Base-by-base conservation (phyloP, 306 rosid genomes). In the Parietaria judaica region DNA sequence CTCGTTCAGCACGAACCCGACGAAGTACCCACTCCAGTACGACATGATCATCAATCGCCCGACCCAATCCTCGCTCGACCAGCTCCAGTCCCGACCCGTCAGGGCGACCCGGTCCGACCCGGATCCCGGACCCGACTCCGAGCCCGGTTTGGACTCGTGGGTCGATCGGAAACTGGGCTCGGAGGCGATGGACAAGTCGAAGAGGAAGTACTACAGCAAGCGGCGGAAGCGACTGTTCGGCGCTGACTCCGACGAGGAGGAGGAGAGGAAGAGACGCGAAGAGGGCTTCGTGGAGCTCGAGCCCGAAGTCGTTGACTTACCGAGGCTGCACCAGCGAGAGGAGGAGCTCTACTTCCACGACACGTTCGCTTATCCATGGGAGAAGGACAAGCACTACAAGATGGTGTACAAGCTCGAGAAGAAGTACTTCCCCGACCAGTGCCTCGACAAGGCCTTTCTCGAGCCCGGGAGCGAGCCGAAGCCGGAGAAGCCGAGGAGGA, bases 351-450 rank as follows among this genome's bases (percentile, higher is more conserved):
- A 76, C 70, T 88, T 91, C 58, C 80, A 88, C 35, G 96, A 91
- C 46, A 62, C 96, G 0, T 82, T 91, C 51, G 50, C 81, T 0
- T 88, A 85, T 67, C 98, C 98, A 0, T 91, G 98, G 98, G 98
- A 91, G 77, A 91, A 91, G 72, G 88, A 78, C 14, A 91, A 83
- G 79, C 98, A 91, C 63, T 91, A 91, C 60, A 83, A 74, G 81
- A 91, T 91, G 98, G 92, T 91, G 51, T 83, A 91, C 67, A 95
- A 83, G 74, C 69, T 91, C 66, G 98, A 91, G 86, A 91, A 85
- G 66, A 91, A 91, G 70, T 91, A 80, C 58, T 91, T 80, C 47
- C 98, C 98, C 13, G 82, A 85, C 1, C 92, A 88, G 23, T 73
- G 88, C 54, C 84, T 91, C 1, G 96, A 91, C 55, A 88, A 91